Evolutionary conservation across 1,139 yeast species (phyloP).

Genomic region (Eremothecium cymbalariae): DNA sequence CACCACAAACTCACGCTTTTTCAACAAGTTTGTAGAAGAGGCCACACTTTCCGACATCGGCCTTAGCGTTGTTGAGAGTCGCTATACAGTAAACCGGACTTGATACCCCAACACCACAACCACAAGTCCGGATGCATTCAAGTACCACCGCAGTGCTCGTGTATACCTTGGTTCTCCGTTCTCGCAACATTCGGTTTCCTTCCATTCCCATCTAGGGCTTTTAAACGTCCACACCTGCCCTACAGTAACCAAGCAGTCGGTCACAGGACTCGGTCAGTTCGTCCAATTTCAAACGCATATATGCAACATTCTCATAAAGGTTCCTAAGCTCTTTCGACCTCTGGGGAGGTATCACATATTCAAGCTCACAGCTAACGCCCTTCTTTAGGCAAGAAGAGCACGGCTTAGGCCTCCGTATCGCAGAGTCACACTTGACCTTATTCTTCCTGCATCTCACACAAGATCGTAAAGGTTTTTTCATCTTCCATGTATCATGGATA

Average conservation of each 20-base stretch:
- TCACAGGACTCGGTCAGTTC: conserved; percentile 5
- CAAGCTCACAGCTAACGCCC: conserved; percentile 46
- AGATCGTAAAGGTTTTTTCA: conserved; percentile 41
- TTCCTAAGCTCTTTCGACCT: conserved; percentile 16
- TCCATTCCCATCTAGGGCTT: background rate
- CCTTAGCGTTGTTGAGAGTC: too few relatives aligned
- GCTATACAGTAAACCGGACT: too few relatives aligned
- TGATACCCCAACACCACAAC: too few relatives aligned
- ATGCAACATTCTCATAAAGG: conserved; percentile 3
- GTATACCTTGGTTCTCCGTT: too few relatives aligned
- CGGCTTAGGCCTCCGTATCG: conserved; percentile 42
- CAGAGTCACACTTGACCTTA: conserved; percentile 58
- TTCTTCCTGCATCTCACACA: conserved; percentile 58
- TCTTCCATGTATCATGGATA: conserved; percentile 2
- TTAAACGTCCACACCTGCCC: conserved; percentile 10
- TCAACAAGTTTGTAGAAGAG: too few relatives aligned
- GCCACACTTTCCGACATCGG: too few relatives aligned
- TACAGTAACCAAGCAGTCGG: conserved; percentile 6
- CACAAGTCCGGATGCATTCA: too few relatives aligned
- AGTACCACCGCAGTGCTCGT: too few relatives aligned
- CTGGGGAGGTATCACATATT: conserved; percentile 37
- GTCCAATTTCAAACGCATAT: conserved; percentile 1
- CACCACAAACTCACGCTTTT: too few relatives aligned
- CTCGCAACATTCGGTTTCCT: too few relatives aligned
- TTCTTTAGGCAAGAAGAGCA: conserved; percentile 51